Evolutionary conservation across 106 monocot species (phyloP).

Genomic region (Dendrobium nobile): DNA sequence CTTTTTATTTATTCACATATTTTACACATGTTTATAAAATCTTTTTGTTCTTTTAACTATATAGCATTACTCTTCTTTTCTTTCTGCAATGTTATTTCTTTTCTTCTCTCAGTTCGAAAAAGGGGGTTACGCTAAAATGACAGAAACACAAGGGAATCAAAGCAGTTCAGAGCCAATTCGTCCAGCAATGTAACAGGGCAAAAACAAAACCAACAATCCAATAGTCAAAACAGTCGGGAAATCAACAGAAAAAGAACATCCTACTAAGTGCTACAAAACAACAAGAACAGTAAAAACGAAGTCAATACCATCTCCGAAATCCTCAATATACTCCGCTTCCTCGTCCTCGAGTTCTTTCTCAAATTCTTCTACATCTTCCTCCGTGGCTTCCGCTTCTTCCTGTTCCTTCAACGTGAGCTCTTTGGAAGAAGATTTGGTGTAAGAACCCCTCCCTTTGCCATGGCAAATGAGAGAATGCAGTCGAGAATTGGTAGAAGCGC

Average conservation of each 20-base stretch:
- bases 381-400: slow-evolving; percentile 11
- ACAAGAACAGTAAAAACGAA: neutral
- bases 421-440: slow-evolving; percentile 16
- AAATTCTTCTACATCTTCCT: slow-evolving; percentile 15
- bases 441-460: slow-evolving; percentile 25
- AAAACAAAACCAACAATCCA: neutral
- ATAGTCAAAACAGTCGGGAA: neutral
- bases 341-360: slow-evolving; percentile 5
- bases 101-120: neutral
- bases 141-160: neutral
- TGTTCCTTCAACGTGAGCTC: slow-evolving; percentile 3
- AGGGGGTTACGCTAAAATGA: neutral
- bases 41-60: neutral
- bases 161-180: neutral
- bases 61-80: too few species aligned
- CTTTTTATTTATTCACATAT: too few species aligned
- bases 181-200: neutral
- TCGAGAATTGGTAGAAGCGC: neutral
- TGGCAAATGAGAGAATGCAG: slow-evolving; percentile 12
- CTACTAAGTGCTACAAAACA: neutral
- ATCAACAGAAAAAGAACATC: neutral
- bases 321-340: slow-evolving; percentile 20
- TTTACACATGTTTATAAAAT: too few species aligned
- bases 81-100: neutral
- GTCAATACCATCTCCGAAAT: slow-evolving; percentile 22